Conservation (phyloP, 2,329 filamentous ascomycete genomes). For the Trichoderma afroharzianum region DNA sequence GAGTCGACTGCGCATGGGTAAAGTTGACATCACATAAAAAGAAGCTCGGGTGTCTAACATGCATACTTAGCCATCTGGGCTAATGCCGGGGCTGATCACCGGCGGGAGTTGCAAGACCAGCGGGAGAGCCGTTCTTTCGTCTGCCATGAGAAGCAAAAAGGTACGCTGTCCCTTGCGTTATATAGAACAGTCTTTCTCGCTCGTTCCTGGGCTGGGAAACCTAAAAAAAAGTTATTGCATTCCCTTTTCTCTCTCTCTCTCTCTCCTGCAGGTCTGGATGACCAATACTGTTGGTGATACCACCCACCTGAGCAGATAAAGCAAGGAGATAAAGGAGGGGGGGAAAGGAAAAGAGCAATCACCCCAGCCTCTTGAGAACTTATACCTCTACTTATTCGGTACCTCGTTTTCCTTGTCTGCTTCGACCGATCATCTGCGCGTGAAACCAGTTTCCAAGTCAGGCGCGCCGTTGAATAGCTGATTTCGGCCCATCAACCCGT, state of each 20-base stretch:
- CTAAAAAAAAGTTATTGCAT: not conserved
- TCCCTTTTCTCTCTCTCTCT: not conserved
- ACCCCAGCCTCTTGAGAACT: not conserved
- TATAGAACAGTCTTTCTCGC: not conserved
- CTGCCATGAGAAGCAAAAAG: not conserved
- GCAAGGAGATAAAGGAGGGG: conserved; percentile 9
- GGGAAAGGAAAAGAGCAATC: not conserved
- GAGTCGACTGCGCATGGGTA: not conserved
- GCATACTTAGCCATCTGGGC: conserved; percentile 7
- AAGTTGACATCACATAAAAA: not conserved
- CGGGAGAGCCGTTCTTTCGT: not conserved
- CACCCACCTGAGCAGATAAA: conserved; percentile 5
- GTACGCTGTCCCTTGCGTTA: not conserved
- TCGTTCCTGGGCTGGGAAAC: not conserved
- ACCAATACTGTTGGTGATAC: conserved; percentile 10
- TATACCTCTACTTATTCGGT: not conserved
- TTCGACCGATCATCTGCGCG: not conserved
- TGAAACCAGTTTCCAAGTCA: not conserved
- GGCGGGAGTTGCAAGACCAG: not conserved
- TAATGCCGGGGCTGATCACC: not conserved
- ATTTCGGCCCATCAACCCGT: not conserved
- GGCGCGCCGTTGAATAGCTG: not conserved
- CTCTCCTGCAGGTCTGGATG: not conserved
- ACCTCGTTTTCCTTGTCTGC: not conserved
- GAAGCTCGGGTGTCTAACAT: not conserved